Base-by-base conservation (phyloP, 768 basidiomycete genomes). In the Leccinum subtestaceum region DNA sequence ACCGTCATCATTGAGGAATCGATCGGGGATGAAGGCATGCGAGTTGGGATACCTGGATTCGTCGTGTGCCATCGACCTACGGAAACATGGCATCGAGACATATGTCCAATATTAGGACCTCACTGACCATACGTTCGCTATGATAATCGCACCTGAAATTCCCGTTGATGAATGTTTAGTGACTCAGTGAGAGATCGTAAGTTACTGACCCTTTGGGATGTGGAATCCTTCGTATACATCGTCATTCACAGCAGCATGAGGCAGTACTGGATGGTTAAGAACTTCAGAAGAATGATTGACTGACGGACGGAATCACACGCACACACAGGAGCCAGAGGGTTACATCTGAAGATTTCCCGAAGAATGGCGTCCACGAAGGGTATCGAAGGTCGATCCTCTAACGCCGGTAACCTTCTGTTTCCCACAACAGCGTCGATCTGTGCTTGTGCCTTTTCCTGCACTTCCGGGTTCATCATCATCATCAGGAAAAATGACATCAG, bases 221-320 rank as follows among this genome's bases (percentile, higher is more conserved):
- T 78, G 67, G 54, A 80, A 80, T 17, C 78, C 75, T 27, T 66
- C 63, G 55, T 78, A 80, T 6, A 73, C 55, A 45, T 80, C 78
- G 25, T 79, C 77, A n/a, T 75, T 59, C 0, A 76, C 75, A 2
- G 66, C 23, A 7, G 59, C 51, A 58, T 72, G 74, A 1, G 74
- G 67, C 8, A 75, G 7, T 5, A 61, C 72, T 67, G 8, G 0
- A 8, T n/a, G 31, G 19, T n/a, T 11, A 10, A 31, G 31, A 31
- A 31, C 31, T 31, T 31, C 13, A 31, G 2, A 17, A n/a, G 13
- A 5, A 2, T 8, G 27, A 5, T 10, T 9, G 13, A 34, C 9
- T 13, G 23, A 45, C 1, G 2, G 15, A 21, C 1, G 7, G 10
- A 17, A n/a, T 4, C 1, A 36, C 3, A 51, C 63, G 17, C 29